phyloP scores from a whole-genome alignment of 768 basidiomycete genomes.

The Sistotremastrum suecicum region DNA sequence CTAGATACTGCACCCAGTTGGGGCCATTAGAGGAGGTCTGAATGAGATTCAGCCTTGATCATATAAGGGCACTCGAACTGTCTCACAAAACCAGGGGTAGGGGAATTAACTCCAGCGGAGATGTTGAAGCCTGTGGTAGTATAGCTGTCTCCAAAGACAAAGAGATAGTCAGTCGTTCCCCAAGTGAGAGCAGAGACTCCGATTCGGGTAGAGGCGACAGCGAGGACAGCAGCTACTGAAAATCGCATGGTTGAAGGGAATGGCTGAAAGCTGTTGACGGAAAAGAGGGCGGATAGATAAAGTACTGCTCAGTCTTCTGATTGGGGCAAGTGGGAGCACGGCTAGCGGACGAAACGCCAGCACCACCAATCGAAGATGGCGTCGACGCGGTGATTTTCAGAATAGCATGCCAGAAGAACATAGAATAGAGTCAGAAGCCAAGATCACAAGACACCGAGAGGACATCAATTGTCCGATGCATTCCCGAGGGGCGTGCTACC shows the following conservation, averaged over 20 bases:
- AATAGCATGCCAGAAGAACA: no score
- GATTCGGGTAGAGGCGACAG: constrained; percentile 6
- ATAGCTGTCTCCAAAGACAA: constrained; percentile 54
- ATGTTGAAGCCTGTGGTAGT: constrained; percentile 46
- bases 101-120: constrained; percentile 38
- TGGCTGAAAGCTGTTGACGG: no score
- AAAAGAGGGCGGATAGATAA: no score
- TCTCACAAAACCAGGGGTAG: constrained; percentile 36
- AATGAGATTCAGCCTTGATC: not conserved
- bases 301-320: no score
- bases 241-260: not conserved
- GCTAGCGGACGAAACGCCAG: no score
- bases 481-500: no score
- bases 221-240: not conserved
- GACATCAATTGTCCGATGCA: no score
- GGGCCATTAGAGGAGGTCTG: constrained; percentile 49
- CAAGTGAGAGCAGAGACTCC: constrained; percentile 23
- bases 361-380: no score
- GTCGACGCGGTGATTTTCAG: no score
- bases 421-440: no score
- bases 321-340: no score
- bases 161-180: constrained; percentile 39
- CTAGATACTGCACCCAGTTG: constrained; percentile 49
- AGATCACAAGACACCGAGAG: no score
- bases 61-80: not conserved